Evolutionary conservation across 768 basidiomycete species (phyloP), one percentile per base, ranked within the genome.

Genomic region (Leucosporidium creatinivorum): DNA sequence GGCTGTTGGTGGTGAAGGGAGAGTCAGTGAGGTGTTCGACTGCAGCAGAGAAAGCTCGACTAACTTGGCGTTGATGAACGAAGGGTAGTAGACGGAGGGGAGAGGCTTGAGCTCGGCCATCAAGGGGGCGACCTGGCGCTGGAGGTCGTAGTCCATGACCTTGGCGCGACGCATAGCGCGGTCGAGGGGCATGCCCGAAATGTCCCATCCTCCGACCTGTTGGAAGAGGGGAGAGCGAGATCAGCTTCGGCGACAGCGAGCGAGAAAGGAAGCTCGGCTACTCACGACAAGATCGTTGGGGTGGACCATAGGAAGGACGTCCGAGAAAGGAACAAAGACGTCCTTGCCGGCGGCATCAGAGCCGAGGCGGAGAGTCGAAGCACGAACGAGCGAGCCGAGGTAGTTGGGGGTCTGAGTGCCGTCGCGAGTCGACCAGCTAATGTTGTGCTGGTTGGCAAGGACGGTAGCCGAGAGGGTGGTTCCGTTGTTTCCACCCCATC

Each of bases 1-100:
- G 94, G 83, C 97, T 97, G 70, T 93, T 33, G 93, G 64, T 94
- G 93, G 77, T 96, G 96, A 80, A 92, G 96, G 80, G 93, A 90
- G 62, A 93, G 91, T 78, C 96, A 93, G 58, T 69, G 50, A 18
- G 28, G 13, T 52, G 17, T 18, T 5, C 23, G 48, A 17, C 18
- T 18, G 23, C 17, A 49, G 48, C 4, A 49, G 48, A 33, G 33
- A 33, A 33, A 33, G 33, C 33, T 33, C 18, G 48, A n/a, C 48
- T 49, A 18, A 49, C 48, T 58, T 58, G 21, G 57, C 57, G 31
- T 58, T 65, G 26, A 59, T 58, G 19, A 70, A 60, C 57, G 62
- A 56, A 17, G 69, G 71, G 59, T 65, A 81, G 83, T 97, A 97
- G 80, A 98, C 87, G 50, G 90, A 92, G 5, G 94, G 93, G 56